These are phyloP conservation scores for Umbelopsis sp. DNA, from an alignment of 192 early-diverging fungal species.

Conservation along the genomic window DNA sequence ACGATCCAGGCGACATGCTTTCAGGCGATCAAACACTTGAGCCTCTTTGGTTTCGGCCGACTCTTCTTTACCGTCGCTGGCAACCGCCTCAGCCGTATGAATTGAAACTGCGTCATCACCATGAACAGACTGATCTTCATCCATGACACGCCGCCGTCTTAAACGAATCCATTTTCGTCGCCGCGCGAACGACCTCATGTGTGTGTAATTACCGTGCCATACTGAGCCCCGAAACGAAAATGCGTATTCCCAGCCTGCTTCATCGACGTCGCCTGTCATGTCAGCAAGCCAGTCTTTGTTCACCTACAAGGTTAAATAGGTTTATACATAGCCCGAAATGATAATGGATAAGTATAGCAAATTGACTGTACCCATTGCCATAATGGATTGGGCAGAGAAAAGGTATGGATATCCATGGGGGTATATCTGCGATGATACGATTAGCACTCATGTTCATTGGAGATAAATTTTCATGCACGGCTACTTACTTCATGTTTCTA, in stretches of 20 bases:
- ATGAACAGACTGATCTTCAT: neutral
- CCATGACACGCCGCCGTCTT: constrained; percentile 21
- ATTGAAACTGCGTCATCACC: constrained; percentile 5
- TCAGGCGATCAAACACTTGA: neutral
- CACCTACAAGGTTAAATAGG: constrained; percentile 18
- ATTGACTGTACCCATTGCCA: constrained; percentile 58
- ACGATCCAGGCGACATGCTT: constrained; percentile 31
- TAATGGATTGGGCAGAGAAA: constrained; percentile 51
- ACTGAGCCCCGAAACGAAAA: constrained; percentile 50
- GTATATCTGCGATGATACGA: constrained; percentile 32
- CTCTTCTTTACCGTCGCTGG: neutral
- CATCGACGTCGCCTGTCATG: constrained; percentile 64
- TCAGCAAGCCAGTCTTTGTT: constrained; percentile 60
- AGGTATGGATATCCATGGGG: constrained; percentile 52
- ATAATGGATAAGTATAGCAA: no score
- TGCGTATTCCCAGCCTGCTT: constrained; percentile 61
- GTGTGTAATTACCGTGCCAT: constrained; percentile 60
- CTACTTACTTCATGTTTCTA: constrained; percentile 36
- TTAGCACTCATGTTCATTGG: neutral
- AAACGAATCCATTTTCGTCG: constrained; percentile 55
- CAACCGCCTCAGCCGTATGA: neutral
- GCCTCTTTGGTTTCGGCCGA: neutral
- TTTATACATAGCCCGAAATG: no score
- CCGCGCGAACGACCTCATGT: constrained; percentile 58
- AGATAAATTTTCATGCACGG: neutral